These are phyloP conservation scores for Teunomyces cretensis DNA, from an alignment of 805 yeast genomes.

Conservation along the genomic window DNA sequence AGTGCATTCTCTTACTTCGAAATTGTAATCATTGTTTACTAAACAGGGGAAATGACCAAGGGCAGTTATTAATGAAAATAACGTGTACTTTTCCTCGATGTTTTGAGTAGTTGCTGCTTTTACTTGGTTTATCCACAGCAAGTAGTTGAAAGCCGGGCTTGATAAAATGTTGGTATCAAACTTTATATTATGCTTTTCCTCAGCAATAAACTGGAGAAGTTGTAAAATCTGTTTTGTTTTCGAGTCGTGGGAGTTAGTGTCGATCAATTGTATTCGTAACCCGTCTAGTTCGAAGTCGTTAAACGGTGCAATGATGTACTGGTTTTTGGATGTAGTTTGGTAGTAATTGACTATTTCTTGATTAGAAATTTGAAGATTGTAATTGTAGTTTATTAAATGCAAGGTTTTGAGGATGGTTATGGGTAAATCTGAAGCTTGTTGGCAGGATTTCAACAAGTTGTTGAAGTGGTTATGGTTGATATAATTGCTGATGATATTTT, in stretches of 20 bases:
- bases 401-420: slow-evolving; percentile 17
- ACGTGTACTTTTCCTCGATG: slow-evolving; percentile 11
- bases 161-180: background rate
- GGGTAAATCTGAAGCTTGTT: slow-evolving; percentile 13
- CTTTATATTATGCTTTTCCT: background rate
- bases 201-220: slow-evolving; percentile 1
- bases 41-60: slow-evolving; percentile 46
- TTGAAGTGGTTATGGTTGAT: slow-evolving; percentile 17
- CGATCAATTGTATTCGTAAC: slow-evolving; percentile 8
- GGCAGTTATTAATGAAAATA: slow-evolving; percentile 35
- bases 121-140: slow-evolving; percentile 24
- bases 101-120: slow-evolving; percentile 9
- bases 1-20: slow-evolving; percentile 29
- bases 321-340: slow-evolving; percentile 11
- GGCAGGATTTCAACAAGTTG: slow-evolving; percentile 7
- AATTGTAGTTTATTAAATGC: slow-evolving; percentile 22
- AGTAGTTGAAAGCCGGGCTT: slow-evolving; percentile 8
- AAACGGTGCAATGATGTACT: slow-evolving; percentile 14
- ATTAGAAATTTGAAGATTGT: slow-evolving; percentile 9
- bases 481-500: slow-evolving; percentile 18
- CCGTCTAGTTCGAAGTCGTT: slow-evolving; percentile 18
- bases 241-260: background rate
- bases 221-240: background rate
- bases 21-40: slow-evolving; percentile 35
- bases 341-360: slow-evolving; percentile 9